These are phyloP conservation scores for Paradendryphiella salina DNA, from an alignment of 2,329 filamentous ascomycete species.

Conservation along the genomic window DNA sequence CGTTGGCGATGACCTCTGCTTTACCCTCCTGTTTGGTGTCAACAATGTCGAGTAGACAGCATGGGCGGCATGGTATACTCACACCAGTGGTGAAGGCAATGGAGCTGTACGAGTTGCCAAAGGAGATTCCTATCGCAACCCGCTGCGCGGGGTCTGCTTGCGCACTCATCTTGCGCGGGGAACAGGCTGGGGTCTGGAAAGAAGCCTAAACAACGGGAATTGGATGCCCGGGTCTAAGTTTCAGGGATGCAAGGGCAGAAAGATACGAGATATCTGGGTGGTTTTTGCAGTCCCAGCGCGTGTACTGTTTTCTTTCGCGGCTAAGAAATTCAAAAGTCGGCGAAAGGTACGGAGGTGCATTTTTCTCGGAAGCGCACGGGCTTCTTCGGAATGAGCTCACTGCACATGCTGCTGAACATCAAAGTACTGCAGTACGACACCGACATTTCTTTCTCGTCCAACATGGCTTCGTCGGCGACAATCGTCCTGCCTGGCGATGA, in stretches of 20 bases:
- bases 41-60: neutral
- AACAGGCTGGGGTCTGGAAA: neutral
- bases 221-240: neutral
- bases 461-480: constrained; percentile 60
- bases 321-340: constrained; percentile 31
- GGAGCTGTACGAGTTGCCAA: constrained; percentile 98
- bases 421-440: neutral
- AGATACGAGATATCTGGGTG: neutral
- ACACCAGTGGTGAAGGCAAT: constrained; percentile 81
- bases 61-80: constrained; percentile 27
- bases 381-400: constrained; percentile 22
- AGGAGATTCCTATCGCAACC: constrained; percentile 88
- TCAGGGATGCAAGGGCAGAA: neutral
- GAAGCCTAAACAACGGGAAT: neutral
- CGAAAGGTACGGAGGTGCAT: constrained; percentile 20
- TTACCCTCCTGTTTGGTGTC: constrained; percentile 71
- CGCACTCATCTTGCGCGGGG: constrained; percentile 51
- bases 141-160: constrained; percentile 57
- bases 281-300: constrained; percentile 1
- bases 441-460: constrained; percentile 6
- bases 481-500: constrained; percentile 82
- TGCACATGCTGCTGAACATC: constrained; percentile 6
- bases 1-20: constrained; percentile 97
- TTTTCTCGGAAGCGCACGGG: constrained; percentile 19
- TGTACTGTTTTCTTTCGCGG: constrained; percentile 10